A percentile compares a stretch with the other conserved stretches of the same genome.
Evolutionary conservation across 2,329 filamentous ascomycete species (phyloP).

Genomic region (Westerdykella aurantiaca): DNA sequence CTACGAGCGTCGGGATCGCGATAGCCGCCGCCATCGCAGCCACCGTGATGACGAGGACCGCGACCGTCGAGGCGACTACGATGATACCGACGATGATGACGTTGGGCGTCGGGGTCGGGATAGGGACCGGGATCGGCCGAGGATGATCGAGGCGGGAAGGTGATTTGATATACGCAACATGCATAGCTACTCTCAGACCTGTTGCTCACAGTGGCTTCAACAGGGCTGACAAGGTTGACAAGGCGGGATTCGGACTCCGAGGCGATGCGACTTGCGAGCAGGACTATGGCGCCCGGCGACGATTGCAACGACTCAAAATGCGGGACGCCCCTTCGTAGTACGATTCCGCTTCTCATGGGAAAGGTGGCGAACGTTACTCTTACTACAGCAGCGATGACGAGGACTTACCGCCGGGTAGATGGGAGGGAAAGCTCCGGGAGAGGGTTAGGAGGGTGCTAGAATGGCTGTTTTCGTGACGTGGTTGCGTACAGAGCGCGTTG

Average conservation of each 20-base stretch:
- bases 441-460: neutral
- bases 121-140: conserved; percentile 17
- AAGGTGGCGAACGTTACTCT: neutral
- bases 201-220: neutral
- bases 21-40: conserved; percentile 22
- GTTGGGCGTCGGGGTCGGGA: conserved; percentile 16
- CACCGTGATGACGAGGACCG: conserved; percentile 28
- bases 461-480: neutral
- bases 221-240: neutral
- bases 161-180: conserved; percentile 12
- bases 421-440: neutral
- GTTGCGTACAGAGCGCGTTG: no score
- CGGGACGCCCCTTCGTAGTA: neutral
- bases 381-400: neutral
- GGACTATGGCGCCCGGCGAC: neutral
- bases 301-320: neutral
- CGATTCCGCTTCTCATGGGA: neutral
- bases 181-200: neutral
- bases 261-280: neutral
- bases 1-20: conserved; percentile 19
- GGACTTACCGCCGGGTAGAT: neutral
- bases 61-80: conserved; percentile 18
- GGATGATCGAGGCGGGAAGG: conserved; percentile 27
- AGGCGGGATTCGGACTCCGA: neutral
- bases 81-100: conserved; percentile 26